phyloP scores from a whole-genome alignment of 495 filamentous ascomycete genomes.

The Penicillium riverlandense region DNA sequence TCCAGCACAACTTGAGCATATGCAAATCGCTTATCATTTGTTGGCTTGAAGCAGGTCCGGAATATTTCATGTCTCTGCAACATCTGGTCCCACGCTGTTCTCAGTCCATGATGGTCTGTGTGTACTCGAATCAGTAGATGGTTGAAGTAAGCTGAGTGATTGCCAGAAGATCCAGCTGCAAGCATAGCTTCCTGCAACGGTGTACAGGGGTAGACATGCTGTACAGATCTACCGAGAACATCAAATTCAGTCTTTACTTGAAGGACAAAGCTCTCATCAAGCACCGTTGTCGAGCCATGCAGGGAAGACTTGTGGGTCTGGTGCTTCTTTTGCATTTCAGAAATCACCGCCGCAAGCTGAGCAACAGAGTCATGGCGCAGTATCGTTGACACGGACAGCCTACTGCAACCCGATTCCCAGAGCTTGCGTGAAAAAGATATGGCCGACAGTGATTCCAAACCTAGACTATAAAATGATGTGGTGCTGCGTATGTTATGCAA shows the following conservation, averaged over 20 bases:
- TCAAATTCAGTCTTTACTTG: constrained; percentile 11
- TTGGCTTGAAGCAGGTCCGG: constrained; percentile 54
- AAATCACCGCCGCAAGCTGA: constrained; percentile 40
- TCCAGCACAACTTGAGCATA: constrained; percentile 53
- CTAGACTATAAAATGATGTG: constrained; percentile 55
- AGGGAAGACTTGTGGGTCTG: not conserved
- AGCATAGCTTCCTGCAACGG: constrained; percentile 80
- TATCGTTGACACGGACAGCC: constrained; percentile 54
- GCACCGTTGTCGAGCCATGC: not conserved
- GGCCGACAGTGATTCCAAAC: constrained; percentile 75
- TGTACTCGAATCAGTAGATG: constrained; percentile 42
- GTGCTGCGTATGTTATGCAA: constrained; percentile 33
- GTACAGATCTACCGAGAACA: constrained; percentile 25
- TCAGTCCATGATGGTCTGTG: constrained; percentile 31
- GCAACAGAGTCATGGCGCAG: constrained; percentile 53
- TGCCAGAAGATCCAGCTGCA: constrained; percentile 33
- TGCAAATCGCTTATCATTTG: constrained; percentile 38
- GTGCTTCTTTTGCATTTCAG: constrained; percentile 1
- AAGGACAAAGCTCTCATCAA: constrained; percentile 8
- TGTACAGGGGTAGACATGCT: constrained; percentile 65
- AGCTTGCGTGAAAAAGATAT: constrained; percentile 56
- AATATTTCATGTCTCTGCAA: constrained; percentile 54
- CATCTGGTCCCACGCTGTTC: constrained; percentile 42
- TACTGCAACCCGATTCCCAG: constrained; percentile 25
- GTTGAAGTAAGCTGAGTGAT: constrained; percentile 46